These are phyloP conservation scores for Elsinoe fawcettii DNA, from an alignment of 2,329 filamentous ascomycete species.

Conservation along the genomic window DNA sequence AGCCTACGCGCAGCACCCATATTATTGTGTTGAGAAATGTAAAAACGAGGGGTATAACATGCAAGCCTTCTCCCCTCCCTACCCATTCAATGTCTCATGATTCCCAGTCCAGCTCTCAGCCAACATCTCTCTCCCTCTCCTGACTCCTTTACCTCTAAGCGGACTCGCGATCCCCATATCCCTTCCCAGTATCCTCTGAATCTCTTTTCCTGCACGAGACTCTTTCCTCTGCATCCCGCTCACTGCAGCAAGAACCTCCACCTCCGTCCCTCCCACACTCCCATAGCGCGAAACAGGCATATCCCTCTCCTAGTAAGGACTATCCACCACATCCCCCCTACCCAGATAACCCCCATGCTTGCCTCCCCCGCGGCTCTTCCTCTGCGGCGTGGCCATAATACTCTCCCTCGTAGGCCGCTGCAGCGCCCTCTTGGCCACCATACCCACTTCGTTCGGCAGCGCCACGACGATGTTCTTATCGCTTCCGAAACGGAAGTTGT, in stretches of 20 bases:
- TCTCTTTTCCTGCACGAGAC: too few relatives aligned
- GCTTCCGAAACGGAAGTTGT: constrained; percentile 95
- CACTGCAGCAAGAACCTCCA: too few relatives aligned
- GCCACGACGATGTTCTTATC: constrained; percentile 99
- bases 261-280: neutral
- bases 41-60: constrained; percentile 4
- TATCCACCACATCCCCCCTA: constrained; percentile 76
- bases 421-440: constrained; percentile 81
- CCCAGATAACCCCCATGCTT: constrained; percentile 59
- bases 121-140: neutral
- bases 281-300: neutral
- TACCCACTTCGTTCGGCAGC: constrained; percentile 93
- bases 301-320: constrained; percentile 43
- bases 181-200: too few relatives aligned
- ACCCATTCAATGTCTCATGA: neutral
- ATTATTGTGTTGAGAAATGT: too few relatives aligned
- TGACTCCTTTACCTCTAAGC: neutral
- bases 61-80: neutral
- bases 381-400: constrained; percentile 53
- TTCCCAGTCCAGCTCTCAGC: neutral
- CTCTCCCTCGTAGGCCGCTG: constrained; percentile 87
- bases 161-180: neutral
- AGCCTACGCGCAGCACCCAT: too few relatives aligned
- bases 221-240: too few relatives aligned
- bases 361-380: constrained; percentile 23